Evolutionary conservation across 352 stramenopile genomes (phyloP).

Genomic region (Globisporangium barbulae): DNA sequence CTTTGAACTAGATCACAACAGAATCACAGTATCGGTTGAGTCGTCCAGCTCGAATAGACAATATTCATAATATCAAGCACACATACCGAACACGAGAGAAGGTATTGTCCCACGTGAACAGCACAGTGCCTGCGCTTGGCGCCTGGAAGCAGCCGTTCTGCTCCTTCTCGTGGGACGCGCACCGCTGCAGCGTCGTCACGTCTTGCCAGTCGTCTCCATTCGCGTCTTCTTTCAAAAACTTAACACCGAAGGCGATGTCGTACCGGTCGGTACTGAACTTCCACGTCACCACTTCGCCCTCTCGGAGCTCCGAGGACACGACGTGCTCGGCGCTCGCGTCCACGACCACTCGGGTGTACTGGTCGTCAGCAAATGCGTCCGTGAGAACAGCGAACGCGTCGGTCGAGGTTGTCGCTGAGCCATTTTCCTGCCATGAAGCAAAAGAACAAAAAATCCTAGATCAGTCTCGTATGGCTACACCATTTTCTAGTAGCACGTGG

Average conservation of each 20-base stretch:
- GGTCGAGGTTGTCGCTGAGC: slow-evolving; percentile 11
- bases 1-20: slow-evolving; percentile 31
- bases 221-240: slow-evolving; percentile 37
- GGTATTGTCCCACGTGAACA: slow-evolving; percentile 64
- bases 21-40: not conserved
- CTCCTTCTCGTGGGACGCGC: slow-evolving; percentile 27
- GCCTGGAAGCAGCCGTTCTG: slow-evolving; percentile 39
- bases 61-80: too few species aligned
- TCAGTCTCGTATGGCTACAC: not conserved
- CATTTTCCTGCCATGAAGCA: slow-evolving; percentile 3
- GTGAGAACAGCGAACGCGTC: slow-evolving; percentile 38
- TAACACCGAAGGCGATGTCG: slow-evolving; percentile 54
- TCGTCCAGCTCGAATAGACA: not conserved
- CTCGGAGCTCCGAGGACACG: slow-evolving; percentile 43
- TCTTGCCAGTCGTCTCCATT: slow-evolving; percentile 33
- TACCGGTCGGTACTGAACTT: slow-evolving; percentile 44
- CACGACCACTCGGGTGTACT: slow-evolving; percentile 32
- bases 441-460: not conserved
- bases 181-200: slow-evolving; percentile 34
- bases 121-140: slow-evolving; percentile 30
- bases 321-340: slow-evolving; percentile 40
- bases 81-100: slow-evolving; percentile 54
- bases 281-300: slow-evolving; percentile 44
- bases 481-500: not conserved
- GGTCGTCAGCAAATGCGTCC: slow-evolving; percentile 15